Evolutionary conservation across 78 protist species (phyloP).

Genomic region (Dictyostelium capitatum): DNA sequence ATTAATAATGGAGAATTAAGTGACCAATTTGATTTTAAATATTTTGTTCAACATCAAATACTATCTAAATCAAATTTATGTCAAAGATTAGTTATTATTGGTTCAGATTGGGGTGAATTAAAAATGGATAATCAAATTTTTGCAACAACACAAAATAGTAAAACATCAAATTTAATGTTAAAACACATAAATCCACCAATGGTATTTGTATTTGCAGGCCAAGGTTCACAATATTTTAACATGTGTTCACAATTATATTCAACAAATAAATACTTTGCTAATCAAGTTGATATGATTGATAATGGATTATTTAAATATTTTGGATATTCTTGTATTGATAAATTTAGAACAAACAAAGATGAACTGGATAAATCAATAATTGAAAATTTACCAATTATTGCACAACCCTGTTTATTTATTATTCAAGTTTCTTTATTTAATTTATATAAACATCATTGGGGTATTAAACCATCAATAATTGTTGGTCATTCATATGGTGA

Average conservation of each 20-base stretch:
- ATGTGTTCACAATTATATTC: conserved; percentile 9
- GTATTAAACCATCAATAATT: conserved; percentile 55
- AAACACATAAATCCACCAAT: neutral
- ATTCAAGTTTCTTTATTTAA: conserved; percentile 41
- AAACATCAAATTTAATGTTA: neutral
- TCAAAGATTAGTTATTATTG: neutral
- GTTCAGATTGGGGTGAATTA: neutral
- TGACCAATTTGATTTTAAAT: neutral
- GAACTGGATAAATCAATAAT: neutral
- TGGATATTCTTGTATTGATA: conserved; percentile 30
- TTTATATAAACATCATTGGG: conserved; percentile 19
- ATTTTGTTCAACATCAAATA: conserved; percentile 1
- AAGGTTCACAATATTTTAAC: conserved; percentile 69
- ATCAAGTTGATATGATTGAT: conserved; percentile 12
- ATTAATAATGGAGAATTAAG: neutral
- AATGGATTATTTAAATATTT: neutral
- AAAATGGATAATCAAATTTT: neutral
- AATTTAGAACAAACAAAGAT: neutral
- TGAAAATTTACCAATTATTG: conserved; percentile 8
- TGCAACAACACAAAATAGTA: neutral
- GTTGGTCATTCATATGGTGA: conserved; percentile 61
- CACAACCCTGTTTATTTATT: conserved; percentile 55
- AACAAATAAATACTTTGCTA: neutral
- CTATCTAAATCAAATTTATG: neutral
- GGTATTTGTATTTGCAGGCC: conserved; percentile 59